Evolutionary conservation across 768 basidiomycete species (phyloP), one percentile per base, ranked within the genome.

Genomic region (Strobilomyces echinocephalus): DNA sequence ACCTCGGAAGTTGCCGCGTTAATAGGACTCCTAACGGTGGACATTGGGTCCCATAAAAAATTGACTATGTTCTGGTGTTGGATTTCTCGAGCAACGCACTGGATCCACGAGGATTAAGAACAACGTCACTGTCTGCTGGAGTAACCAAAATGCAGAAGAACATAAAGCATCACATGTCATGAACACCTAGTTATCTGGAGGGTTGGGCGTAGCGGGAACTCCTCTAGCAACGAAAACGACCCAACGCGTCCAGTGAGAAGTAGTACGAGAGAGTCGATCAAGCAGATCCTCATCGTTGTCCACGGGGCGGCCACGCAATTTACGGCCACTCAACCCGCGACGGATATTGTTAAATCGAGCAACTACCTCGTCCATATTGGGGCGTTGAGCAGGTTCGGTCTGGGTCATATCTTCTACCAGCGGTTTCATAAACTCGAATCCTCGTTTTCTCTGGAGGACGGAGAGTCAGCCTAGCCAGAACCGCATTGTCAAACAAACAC

Each of bases 281-380:
- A 67, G n/a, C 8, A 46, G 16, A 1, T 36, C 50, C 18, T 59
- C 53, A 5, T 67, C 56, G 2, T 56, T 24, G 10, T 51, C 47
- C 8, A 52, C 41, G 15, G 58, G 55, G 1, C 66, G 63, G 3
- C 68, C 63, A 10, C 72, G 66, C 8, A 72, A 45, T 49, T 67
- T 66, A 54, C 57, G 58, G 12, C 24, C 26, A 45, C 58, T 60
- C 0, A 72, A 54, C 4, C 46, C 14, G 8, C 54, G 42, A 0
- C 49, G 24, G 12, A 72, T 63, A 1, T 12, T 31, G 4, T 58
- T 55, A 42, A 75, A 73, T 1, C 68, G 68, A 0, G 47, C 5
- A 0, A 75, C 68, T 1, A 73, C 72, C 40, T 69, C 59, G 11
- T 74, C 67, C 47, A 74, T 75, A 0, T 58, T 72, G 1, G 74